A percentile compares a stretch with the other conserved stretches of the same genome.
These are phyloP conservation scores for Exophiala sp. DNA, from an alignment of 2,329 filamentous ascomycete genomes.

Conservation along the genomic window DNA sequence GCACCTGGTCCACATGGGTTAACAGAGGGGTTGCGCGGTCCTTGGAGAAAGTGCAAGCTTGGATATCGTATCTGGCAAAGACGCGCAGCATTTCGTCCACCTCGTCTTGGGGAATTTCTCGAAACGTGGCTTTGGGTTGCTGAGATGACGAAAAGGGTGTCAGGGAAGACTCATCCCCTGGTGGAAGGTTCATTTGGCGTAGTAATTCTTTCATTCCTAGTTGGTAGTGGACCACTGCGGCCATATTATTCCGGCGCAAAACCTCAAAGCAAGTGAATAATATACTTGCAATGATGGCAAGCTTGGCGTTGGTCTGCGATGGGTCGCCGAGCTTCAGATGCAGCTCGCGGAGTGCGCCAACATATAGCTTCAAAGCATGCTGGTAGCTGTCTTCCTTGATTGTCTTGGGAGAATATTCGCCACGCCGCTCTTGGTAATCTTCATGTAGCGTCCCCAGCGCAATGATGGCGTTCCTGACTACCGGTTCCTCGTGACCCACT, in stretches of 20 bases:
- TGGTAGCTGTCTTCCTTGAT: slow-evolving; percentile 50
- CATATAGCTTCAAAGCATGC: slow-evolving; percentile 54
- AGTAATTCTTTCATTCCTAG: slow-evolving; percentile 28
- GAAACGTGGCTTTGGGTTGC: slow-evolving; percentile 16
- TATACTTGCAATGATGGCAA: slow-evolving; percentile 59
- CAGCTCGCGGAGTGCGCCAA: slow-evolving; percentile 50
- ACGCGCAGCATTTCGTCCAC: slow-evolving; percentile 28
- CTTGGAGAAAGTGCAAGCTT: slow-evolving; percentile 30
- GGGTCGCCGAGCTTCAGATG: slow-evolving; percentile 40
- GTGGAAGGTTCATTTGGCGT: slow-evolving; percentile 27
- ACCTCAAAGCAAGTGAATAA: slow-evolving; percentile 61
- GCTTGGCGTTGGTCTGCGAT: slow-evolving; percentile 45
- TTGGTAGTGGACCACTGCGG: slow-evolving; percentile 30
- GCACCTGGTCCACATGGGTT: slow-evolving; percentile 16
- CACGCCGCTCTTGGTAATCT: slow-evolving; percentile 30
- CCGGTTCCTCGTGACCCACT: slow-evolving; percentile 56
- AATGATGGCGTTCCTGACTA: slow-evolving; percentile 60
- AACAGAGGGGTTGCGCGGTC: slow-evolving; percentile 21
- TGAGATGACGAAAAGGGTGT: slow-evolving; percentile 14
- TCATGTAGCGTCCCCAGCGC: slow-evolving; percentile 63
- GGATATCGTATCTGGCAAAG: slow-evolving; percentile 30
- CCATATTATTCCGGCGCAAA: slow-evolving; percentile 30
- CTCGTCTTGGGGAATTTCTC: slow-evolving; percentile 26
- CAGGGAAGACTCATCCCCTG: slow-evolving; percentile 29
- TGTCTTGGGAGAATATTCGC: slow-evolving; percentile 24